phyloP scores from a whole-genome alignment of 2,329 filamentous ascomycete genomes.

The Elsinoe perseae region DNA sequence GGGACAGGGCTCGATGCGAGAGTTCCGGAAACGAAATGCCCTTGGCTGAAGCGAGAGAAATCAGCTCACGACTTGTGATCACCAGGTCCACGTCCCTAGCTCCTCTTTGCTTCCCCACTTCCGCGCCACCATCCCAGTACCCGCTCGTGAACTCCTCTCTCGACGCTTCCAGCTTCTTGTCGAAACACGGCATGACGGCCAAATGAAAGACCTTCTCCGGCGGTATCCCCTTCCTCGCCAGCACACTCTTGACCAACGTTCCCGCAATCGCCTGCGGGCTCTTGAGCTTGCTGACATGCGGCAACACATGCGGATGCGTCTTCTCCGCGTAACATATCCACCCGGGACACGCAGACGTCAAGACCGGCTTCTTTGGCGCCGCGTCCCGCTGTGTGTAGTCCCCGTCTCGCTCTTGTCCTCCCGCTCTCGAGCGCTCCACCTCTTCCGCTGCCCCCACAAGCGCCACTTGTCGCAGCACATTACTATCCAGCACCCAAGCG shows the following conservation, averaged over 20 bases:
- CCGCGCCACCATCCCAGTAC: constrained; percentile 52
- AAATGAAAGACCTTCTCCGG: constrained; percentile 87
- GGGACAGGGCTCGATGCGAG: constrained; percentile 49
- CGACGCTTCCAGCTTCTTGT: constrained; percentile 96
- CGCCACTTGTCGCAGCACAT: constrained; percentile 70
- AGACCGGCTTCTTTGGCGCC: constrained; percentile 53
- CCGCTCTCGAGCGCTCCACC: constrained; percentile 30
- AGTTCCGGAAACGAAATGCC: constrained; percentile 68
- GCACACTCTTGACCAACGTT: constrained; percentile 77
- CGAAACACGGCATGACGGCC: constrained; percentile 96
- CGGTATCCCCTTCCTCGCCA: constrained; percentile 63
- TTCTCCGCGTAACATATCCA: constrained; percentile 99
- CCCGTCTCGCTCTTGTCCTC: constrained; percentile 17
- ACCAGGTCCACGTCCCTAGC: constrained; percentile 94
- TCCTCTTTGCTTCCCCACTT: constrained; percentile 29
- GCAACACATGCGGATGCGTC: constrained; percentile 87
- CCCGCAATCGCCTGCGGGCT: constrained; percentile 89
- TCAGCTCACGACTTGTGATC: constrained; percentile 88
- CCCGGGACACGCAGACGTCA: constrained; percentile 87
- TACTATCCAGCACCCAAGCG: constrained; percentile 85
- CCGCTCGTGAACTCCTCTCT: constrained; percentile 81
- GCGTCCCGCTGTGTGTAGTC: constrained; percentile 29
- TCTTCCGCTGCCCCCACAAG: constrained; percentile 55
- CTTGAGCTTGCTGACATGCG: constrained; percentile 83
- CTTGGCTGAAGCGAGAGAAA: constrained; percentile 79